Evolutionary conservation across 1,284 basidiomycete genomes (phyloP), one percentile per base, ranked within the genome.

Genomic region (Fistulina hepatica): DNA sequence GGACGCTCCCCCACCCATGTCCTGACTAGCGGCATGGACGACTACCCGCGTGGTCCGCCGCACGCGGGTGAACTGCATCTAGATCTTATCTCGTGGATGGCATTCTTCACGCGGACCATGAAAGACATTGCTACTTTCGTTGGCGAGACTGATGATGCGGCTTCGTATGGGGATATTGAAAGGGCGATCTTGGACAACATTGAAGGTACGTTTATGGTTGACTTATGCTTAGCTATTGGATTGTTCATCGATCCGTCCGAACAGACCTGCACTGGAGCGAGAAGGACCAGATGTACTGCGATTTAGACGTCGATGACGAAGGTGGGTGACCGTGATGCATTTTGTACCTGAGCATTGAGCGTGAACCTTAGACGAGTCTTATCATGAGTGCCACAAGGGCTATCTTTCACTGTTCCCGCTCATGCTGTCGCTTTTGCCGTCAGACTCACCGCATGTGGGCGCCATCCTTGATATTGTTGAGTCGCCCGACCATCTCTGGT

Each of bases 41-140:
- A 97, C 59, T 97, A 92, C 57, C 92, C 92, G 8, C 72, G 92
- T 37, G 90, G 76, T 8, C 75, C 78, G 21, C 81, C 93, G 6
- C 89, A 93, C 52, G 70, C 80, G 2, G 92, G 93, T 36, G 92
- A 97, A 62, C 64, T 97, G 38, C 92, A 97, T 57, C 58, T 95
- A 34, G 92, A 97, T 59, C 61, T 97, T 46, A 84, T 92, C 44
- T 82, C 82, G 25, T 97, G 92, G 92, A 90, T 97, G 81, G 92
- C 77, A 9, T 91, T 86, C 61, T 94, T 93, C 58, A 76, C 84
- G 26, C 69, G 80, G 46, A 94, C 90, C 19, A 93, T 94, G 90
- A 72, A 67, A 36, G 80, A 82, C 36, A 83, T 93, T 44, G 80
- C 89, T 0, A 76, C 73, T 43, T 92, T 81, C 54, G 64, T 94